Evolutionary conservation across 106 monocot species (phyloP).

Genomic region (Iris macrosiphon): DNA sequence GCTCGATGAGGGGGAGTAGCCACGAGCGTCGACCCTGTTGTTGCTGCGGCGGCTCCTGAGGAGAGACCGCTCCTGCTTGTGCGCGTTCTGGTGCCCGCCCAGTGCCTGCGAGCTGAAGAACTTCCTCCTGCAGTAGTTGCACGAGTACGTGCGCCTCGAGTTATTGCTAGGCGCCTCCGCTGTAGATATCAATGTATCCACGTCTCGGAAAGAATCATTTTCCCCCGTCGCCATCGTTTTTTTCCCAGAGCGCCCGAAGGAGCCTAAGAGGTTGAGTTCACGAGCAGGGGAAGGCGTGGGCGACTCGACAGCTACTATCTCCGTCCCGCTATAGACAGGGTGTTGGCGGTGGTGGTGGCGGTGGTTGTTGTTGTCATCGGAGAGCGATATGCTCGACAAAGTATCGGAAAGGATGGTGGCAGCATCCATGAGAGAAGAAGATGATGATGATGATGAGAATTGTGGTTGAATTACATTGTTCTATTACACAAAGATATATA

Average conservation of each 20-base stretch:
- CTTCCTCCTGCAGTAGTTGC: slow-evolving; percentile 20
- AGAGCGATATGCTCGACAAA: too few relatives aligned
- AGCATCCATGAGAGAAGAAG: too few relatives aligned
- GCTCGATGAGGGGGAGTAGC: not conserved
- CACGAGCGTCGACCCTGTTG: not conserved
- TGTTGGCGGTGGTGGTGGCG: too few relatives aligned
- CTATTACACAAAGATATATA: too few relatives aligned
- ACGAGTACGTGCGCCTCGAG: slow-evolving; percentile 13
- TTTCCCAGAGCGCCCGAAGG: not conserved
- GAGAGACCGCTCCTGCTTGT: slow-evolving; percentile 54
- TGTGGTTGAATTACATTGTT: too few relatives aligned
- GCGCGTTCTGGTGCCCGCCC: slow-evolving; percentile 48
- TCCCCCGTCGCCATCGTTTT: too few relatives aligned
- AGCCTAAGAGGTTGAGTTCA: slow-evolving; percentile 8
- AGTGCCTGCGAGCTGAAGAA: slow-evolving; percentile 50
- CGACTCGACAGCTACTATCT: too few relatives aligned
- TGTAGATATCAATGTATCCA: not conserved
- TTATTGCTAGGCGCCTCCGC: not conserved
- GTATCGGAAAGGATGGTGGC: too few relatives aligned
- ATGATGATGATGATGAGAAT: too few relatives aligned
- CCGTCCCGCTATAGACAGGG: too few relatives aligned
- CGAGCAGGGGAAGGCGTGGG: not conserved
- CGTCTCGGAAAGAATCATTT: too few relatives aligned
- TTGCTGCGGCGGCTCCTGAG: slow-evolving; percentile 15
- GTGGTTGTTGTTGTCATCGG: too few relatives aligned